These are phyloP conservation scores for Aureobasidium sp. DNA, from an alignment of 2,329 filamentous ascomycete species.

Conservation along the genomic window DNA sequence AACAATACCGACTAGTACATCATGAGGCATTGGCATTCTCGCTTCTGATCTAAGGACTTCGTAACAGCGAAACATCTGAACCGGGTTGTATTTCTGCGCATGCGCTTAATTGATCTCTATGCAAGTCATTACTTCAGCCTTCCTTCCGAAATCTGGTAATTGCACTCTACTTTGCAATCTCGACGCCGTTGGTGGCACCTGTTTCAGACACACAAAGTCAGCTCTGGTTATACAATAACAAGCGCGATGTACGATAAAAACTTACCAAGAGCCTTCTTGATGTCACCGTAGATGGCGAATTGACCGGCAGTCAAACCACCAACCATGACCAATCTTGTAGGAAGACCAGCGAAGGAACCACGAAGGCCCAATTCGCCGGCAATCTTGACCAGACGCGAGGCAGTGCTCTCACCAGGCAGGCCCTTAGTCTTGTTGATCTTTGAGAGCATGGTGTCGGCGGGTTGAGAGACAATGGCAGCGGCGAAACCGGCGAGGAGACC, in stretches of 20 bases:
- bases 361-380: constrained; percentile 71
- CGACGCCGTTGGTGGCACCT: constrained; percentile 66
- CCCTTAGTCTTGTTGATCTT: constrained; percentile 96
- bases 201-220: constrained; percentile 31
- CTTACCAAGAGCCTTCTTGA: constrained; percentile 35
- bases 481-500: constrained; percentile 83
- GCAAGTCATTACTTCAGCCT: background rate
- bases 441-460: constrained; percentile 86
- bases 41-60: too few relatives aligned
- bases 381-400: constrained; percentile 77
- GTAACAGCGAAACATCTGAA: background rate
- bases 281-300: constrained; percentile 49
- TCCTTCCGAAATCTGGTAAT: background rate
- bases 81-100: background rate
- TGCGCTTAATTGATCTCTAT: background rate
- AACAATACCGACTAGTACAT: too few relatives aligned
- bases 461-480: constrained; percentile 79
- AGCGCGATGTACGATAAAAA: background rate
- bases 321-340: constrained; percentile 69
- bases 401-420: constrained; percentile 75
- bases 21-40: too few relatives aligned
- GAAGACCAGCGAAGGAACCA: constrained; percentile 70
- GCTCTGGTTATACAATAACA: background rate
- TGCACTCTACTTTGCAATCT: constrained; percentile 46
- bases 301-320: constrained; percentile 71